Percentiles rank a stretch among this genome's conserved stretches.
These are phyloP conservation scores for Nemania sp. DNA, from an alignment of 2,329 filamentous ascomycete species.

Conservation along the genomic window DNA sequence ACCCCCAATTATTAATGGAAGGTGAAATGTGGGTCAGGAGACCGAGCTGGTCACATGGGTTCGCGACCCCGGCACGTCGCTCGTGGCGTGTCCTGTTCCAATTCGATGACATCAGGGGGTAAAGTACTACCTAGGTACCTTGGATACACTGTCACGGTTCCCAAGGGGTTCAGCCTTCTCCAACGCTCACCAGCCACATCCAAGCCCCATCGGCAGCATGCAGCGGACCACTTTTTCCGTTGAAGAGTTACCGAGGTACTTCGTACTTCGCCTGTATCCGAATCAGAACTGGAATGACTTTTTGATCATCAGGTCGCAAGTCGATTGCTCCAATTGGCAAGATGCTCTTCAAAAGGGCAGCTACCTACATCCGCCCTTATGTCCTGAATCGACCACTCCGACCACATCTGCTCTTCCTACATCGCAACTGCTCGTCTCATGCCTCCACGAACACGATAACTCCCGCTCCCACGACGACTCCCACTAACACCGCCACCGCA, in stretches of 20 bases:
- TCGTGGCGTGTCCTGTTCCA: constrained; percentile 15
- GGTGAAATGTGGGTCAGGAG: constrained; percentile 8
- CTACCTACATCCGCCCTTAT: constrained; percentile 21
- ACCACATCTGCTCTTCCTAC: constrained; percentile 9
- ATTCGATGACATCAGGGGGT: constrained; percentile 9
- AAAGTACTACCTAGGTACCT: no score
- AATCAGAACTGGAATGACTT: neutral
- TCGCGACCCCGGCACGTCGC: constrained; percentile 20
- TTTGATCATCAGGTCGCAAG: neutral
- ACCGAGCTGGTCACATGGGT: constrained; percentile 24
- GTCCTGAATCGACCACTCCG: constrained; percentile 24
- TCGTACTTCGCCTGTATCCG: neutral
- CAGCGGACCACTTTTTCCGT: no score
- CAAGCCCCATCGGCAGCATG: neutral
- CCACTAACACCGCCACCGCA: no score
- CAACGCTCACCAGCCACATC: neutral
- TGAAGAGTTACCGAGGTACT: no score
- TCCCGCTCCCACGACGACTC: neutral
- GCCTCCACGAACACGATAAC: constrained; percentile 16
- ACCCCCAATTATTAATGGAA: neutral
- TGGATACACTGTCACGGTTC: no score
- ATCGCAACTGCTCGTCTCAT: constrained; percentile 39
- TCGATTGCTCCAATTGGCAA: constrained; percentile 24
- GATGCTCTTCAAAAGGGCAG: constrained; percentile 35
- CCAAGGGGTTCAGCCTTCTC: no score